Base-by-base conservation (phyloP, 2,329 filamentous ascomycete genomes). In the Tolypocladium sp. region DNA sequence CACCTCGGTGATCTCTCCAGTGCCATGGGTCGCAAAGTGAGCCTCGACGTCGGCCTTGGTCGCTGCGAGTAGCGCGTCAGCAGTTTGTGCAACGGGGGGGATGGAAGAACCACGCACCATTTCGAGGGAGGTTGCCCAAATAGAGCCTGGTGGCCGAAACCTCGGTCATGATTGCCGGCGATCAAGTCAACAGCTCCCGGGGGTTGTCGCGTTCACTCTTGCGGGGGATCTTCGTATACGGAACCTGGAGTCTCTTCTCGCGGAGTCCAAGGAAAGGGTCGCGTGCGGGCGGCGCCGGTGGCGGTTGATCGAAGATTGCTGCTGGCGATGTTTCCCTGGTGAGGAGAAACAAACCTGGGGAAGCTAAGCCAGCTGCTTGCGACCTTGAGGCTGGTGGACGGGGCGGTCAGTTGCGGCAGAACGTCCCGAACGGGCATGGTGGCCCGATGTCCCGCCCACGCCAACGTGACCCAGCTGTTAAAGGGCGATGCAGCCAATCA, bases 1-100 rank as follows among this genome's bases (percentile, higher is more conserved):
- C 80, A 99, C 93, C 80, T 99, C 94, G 67, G 90, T 94, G 74
- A 99, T 97, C 75, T 96, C 92, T 75, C 94, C 94, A 68, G 92
- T 93, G 73, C 93, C 94, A 86, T 97, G 92, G 71, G 87, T 91
- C 74, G 88, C 88, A 79, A 99, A 99, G 77, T 97, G 93, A 70
- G 87, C 86, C 79, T 97, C 92, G 74, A 99, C 89, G 75, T 99
- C 93, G 77, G 90, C 87, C 82, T 97, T 97, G 77, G 92, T 97
- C 79, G 91, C 92, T 95, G 79, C 74, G 74, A 71, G 73, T 69
- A 73, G 71, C 70, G 65, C 71, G 78, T 82, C 74, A 83, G 79
- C 71, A 64, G 71, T 64, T 65, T 64, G 37, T 55, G 67, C 68
- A 68, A 51, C 55, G 64, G 65, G 67, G 63, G 63, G 59, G 63